A percentile compares a stretch with the other conserved stretches of the same genome.
These are phyloP conservation scores for Gossypioides kirkii DNA, from an alignment of 345 rosid species.

Conservation along the genomic window DNA sequence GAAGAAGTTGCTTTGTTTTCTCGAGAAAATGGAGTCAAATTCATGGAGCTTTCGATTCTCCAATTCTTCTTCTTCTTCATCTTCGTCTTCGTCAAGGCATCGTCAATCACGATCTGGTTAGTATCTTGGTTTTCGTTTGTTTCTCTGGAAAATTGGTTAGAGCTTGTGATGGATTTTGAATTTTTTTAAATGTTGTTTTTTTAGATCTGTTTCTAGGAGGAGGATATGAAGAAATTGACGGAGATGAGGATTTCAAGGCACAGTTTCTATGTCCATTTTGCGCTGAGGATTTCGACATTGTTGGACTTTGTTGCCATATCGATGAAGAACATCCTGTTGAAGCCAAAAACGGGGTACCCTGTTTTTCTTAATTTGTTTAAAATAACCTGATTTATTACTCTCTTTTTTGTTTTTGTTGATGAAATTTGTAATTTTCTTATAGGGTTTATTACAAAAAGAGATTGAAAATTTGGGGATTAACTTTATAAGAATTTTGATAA, in stretches of 20 bases:
- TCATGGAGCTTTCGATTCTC: slow-evolving; percentile 40
- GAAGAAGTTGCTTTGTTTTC: neutral
- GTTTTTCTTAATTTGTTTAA: neutral
- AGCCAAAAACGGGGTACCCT: slow-evolving; percentile 66
- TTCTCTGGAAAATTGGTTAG: neutral
- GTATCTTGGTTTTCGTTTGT: neutral
- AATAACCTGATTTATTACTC: neutral
- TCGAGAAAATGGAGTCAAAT: slow-evolving; percentile 34
- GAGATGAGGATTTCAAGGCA: slow-evolving; percentile 54
- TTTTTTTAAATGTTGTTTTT: neutral
- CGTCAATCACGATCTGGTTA: slow-evolving; percentile 40
- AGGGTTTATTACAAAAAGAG: neutral
- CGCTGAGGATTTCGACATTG: slow-evolving; percentile 74
- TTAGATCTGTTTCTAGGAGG: slow-evolving; percentile 52
- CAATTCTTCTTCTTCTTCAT: slow-evolving; percentile 27
- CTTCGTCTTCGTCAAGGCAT: slow-evolving; percentile 33
- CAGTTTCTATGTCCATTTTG: slow-evolving; percentile 77
- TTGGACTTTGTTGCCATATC: slow-evolving; percentile 81
- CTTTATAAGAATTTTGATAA: neutral
- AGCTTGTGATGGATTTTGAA: neutral
- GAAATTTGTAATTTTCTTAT: neutral
- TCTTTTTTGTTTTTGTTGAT: neutral
- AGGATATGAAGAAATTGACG: slow-evolving; percentile 51
- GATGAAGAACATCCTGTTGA: slow-evolving; percentile 88
- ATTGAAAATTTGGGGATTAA: neutral